Conservation (phyloP, 202 grass and related monocot species). For the Zizania palustris region DNA sequence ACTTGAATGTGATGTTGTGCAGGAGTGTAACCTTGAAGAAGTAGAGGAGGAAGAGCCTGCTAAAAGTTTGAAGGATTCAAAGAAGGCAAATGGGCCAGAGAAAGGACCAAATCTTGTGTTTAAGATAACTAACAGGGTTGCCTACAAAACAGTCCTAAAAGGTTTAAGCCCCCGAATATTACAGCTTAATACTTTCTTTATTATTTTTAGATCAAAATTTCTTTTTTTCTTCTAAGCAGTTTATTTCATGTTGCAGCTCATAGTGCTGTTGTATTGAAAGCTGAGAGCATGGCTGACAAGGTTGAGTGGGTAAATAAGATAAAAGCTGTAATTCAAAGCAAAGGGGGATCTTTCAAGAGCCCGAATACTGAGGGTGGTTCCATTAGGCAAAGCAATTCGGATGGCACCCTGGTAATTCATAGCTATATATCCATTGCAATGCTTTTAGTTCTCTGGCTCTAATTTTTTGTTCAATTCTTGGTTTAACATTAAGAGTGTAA, state of each 20-base stretch:
- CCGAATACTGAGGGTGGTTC: slow-evolving; percentile 62
- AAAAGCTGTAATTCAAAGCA: slow-evolving; percentile 76
- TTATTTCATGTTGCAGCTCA: slow-evolving; percentile 63
- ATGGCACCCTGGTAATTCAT: slow-evolving; percentile 75
- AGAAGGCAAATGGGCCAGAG: slow-evolving; percentile 79
- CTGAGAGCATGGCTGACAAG: slow-evolving; percentile 88
- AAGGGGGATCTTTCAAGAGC: slow-evolving; percentile 64
- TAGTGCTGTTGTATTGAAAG: slow-evolving; percentile 87
- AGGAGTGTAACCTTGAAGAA: slow-evolving; percentile 99
- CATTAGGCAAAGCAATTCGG: slow-evolving; percentile 74
- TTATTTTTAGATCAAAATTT: not conserved
- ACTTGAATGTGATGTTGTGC: slow-evolving; percentile 22
- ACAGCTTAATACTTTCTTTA: slow-evolving; percentile 19
- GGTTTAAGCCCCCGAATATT: slow-evolving; percentile 46
- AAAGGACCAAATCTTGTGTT: slow-evolving; percentile 79
- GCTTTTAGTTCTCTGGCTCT: not conserved
- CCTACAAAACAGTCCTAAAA: slow-evolving; percentile 99
- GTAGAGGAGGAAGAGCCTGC: slow-evolving; percentile 87
- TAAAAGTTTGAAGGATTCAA: slow-evolving; percentile 94
- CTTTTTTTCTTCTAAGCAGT: not conserved
- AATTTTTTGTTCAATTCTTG: not conserved
- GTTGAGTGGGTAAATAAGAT: slow-evolving; percentile 97
- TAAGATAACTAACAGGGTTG: slow-evolving; percentile 93
- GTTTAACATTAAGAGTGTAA: not conserved
- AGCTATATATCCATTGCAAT: not conserved